phyloP scores from a whole-genome alignment of 176 grass and related monocot genomes.

The Musa acuminata region DNA sequence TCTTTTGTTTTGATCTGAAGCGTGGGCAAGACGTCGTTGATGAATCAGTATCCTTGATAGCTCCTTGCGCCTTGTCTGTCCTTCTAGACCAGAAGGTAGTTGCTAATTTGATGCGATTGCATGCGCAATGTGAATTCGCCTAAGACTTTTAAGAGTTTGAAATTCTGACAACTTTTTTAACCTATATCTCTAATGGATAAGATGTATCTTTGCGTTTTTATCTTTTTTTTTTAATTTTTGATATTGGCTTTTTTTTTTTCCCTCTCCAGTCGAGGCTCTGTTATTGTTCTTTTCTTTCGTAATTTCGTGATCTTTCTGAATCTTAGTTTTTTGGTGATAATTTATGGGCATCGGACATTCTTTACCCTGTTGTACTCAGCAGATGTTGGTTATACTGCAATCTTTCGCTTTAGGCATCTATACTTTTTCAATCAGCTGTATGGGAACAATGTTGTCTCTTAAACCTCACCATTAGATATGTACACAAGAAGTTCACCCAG shows the following conservation, averaged over 20 bases:
- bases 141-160: not conserved
- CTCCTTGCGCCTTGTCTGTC: not conserved
- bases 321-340: not conserved
- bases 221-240: not conserved
- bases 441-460: not conserved
- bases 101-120: not conserved
- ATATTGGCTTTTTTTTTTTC: not conserved
- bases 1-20: slow-evolving; percentile 32
- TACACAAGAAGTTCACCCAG: slow-evolving; percentile 92
- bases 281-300: too few relatives aligned
- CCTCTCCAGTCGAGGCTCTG: too few relatives aligned
- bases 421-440: not conserved
- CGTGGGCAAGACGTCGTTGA: slow-evolving; percentile 95
- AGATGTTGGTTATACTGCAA: not conserved
- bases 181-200: not conserved
- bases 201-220: not conserved
- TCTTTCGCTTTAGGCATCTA: not conserved
- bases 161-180: not conserved
- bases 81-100: not conserved
- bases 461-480: slow-evolving; percentile 56
- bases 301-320: not conserved
- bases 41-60: slow-evolving; percentile 89
- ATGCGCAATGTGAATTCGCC: too few relatives aligned
- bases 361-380: not conserved
- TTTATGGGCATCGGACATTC: not conserved